phyloP scores from a whole-genome alignment of 352 stramenopile species.

The Phytophthora vignae region DNA sequence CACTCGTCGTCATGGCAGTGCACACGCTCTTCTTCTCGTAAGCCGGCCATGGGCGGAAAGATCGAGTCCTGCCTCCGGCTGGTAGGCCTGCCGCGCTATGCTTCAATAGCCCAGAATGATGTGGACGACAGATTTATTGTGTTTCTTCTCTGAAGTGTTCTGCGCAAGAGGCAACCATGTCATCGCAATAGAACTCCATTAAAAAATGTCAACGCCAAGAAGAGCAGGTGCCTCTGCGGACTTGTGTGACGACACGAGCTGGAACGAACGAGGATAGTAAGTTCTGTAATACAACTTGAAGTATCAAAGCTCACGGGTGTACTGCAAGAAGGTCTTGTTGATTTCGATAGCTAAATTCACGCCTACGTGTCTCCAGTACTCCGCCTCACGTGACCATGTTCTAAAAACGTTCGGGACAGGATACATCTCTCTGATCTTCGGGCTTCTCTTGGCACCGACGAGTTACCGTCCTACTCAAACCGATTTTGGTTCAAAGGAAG shows the following conservation, averaged over 20 bases:
- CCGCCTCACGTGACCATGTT: conserved; percentile 24
- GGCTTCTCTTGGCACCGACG: conserved; percentile 31
- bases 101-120: neutral
- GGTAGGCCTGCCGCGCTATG: neutral
- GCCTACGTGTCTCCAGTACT: conserved; percentile 18
- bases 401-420: conserved; percentile 25
- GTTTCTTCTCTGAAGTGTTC: too few species aligned
- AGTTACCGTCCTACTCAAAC: conserved; percentile 1
- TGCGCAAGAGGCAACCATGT: too few species aligned
- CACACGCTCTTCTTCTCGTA: conserved; percentile 93
- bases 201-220: too few species aligned
- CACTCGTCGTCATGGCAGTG: conserved; percentile 90
- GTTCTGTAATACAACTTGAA: neutral
- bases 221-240: neutral
- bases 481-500: conserved; percentile 3
- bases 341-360: conserved; percentile 26
- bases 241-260: too few species aligned
- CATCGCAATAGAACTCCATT: too few species aligned
- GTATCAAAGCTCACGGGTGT: neutral
- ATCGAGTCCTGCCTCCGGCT: neutral
- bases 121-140: too few species aligned
- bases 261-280: neutral
- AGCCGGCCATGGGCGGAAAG: neutral
- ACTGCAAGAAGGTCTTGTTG: conserved; percentile 23
- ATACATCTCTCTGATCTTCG: conserved; percentile 10